phyloP scores from a whole-genome alignment of 75 land plant species.

The Pseudotsuga menziesii region DNA sequence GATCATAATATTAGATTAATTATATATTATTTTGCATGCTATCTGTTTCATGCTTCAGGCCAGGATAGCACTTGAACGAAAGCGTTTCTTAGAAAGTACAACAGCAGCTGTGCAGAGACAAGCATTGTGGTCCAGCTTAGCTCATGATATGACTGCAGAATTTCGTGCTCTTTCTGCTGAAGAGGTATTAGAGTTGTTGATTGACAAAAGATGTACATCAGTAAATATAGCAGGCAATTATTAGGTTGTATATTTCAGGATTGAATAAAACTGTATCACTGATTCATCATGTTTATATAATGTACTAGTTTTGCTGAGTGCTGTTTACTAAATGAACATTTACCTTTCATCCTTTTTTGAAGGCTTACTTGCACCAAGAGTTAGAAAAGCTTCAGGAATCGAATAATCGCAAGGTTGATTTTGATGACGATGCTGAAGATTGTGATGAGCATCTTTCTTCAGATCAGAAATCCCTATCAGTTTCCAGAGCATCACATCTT shows the following conservation, averaged over 20 bases:
- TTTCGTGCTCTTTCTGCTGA: conserved; percentile 98
- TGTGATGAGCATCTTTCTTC: conserved; percentile 8
- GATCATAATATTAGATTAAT: too few species aligned
- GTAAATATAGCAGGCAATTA: too few species aligned
- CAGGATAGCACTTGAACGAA: conserved; percentile 92
- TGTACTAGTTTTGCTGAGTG: too few species aligned
- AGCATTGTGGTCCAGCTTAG: conserved; percentile 88
- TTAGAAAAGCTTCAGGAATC: conserved; percentile 40
- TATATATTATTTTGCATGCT: too few species aligned
- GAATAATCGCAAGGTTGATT: neutral
- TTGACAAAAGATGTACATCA: too few species aligned
- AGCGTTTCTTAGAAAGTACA: conserved; percentile 81
- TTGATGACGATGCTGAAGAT: conserved; percentile 9
- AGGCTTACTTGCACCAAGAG: conserved; percentile 52
- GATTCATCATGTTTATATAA: too few species aligned
- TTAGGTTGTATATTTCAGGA: too few species aligned
- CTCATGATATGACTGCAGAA: conserved; percentile 99
- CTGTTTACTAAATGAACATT: neutral
- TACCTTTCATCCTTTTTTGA: neutral
- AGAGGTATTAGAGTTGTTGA: conserved; percentile 53
- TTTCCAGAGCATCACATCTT: conserved; percentile 25
- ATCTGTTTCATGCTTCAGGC: conserved; percentile 41
- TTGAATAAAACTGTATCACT: too few species aligned
- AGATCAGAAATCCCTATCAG: conserved; percentile 13
- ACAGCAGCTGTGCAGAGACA: conserved; percentile 82